Conservation (phyloP, 225 moss, liverwort and hornwort genomes). For the Physcomitrium patens region DNA sequence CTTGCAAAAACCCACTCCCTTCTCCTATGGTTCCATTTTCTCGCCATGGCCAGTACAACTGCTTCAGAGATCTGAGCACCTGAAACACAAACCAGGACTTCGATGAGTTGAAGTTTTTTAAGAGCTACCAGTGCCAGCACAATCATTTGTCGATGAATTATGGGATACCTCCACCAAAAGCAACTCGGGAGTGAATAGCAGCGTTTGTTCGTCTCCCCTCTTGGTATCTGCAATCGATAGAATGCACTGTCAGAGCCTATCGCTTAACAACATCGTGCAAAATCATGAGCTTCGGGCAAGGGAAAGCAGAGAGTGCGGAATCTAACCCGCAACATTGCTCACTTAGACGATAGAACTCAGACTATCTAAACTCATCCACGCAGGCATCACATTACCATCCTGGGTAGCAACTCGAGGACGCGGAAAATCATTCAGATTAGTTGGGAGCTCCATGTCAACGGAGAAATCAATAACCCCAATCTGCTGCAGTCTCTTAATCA, state of each 20-base stretch:
- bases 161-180: slow-evolving; percentile 54
- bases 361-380: not conserved
- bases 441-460: slow-evolving; percentile 65
- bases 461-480: slow-evolving; percentile 73
- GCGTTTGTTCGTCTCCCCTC: slow-evolving; percentile 34
- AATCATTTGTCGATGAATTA: not conserved
- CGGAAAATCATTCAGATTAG: slow-evolving; percentile 52
- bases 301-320: not conserved
- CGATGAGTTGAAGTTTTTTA: slow-evolving; percentile 14
- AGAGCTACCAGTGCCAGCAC: not conserved
- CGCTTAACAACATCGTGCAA: not conserved
- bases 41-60: slow-evolving; percentile 93
- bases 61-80: slow-evolving; percentile 50
- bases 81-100: slow-evolving; percentile 26
- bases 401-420: slow-evolving; percentile 50
- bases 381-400: slow-evolving; percentile 48
- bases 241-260: slow-evolving; percentile 22
- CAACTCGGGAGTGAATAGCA: slow-evolving; percentile 60
- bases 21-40: slow-evolving; percentile 70
- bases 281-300: slow-evolving; percentile 8
- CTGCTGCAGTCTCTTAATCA: slow-evolving; percentile 78
- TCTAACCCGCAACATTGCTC: not conserved
- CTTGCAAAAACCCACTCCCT: slow-evolving; percentile 85
- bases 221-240: slow-evolving; percentile 37
- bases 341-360: slow-evolving; percentile 12